phyloP scores from a whole-genome alignment of 2,329 filamentous ascomycete genomes.

The Claviceps spartinae region DNA sequence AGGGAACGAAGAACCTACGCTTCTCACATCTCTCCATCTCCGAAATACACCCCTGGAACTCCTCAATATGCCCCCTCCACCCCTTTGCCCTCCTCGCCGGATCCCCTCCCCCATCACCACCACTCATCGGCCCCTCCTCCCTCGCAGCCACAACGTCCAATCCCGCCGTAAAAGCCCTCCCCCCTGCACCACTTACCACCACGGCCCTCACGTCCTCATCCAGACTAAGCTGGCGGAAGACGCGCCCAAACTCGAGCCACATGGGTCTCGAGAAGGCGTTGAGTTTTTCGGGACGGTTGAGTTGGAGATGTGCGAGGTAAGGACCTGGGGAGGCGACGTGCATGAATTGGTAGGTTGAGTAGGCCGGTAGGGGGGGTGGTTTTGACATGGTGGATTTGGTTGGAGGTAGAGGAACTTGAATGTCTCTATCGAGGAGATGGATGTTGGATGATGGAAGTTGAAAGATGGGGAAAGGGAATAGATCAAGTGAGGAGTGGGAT shows the following conservation, averaged over 20 bases:
- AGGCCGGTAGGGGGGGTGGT: slow-evolving; percentile 13
- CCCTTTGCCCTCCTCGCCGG: slow-evolving; percentile 47
- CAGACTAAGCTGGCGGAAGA: slow-evolving; percentile 60
- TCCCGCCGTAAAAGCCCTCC: slow-evolving; percentile 73
- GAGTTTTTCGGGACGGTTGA: slow-evolving; percentile 74
- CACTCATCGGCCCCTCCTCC: slow-evolving; percentile 22
- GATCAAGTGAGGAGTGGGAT: too few relatives aligned
- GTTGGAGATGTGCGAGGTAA: slow-evolving; percentile 80
- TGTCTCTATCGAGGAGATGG: too few relatives aligned
- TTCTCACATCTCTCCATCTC: slow-evolving; percentile 81
- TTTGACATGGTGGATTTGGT: too few relatives aligned
- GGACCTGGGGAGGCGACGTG: slow-evolving; percentile 56
- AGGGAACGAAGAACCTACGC: slow-evolving; percentile 29
- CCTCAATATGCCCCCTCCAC: slow-evolving; percentile 54
- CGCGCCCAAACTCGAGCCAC: slow-evolving; percentile 65
- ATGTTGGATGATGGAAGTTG: neutral
- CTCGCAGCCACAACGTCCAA: slow-evolving; percentile 44
- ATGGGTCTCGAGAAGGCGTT: slow-evolving; percentile 78
- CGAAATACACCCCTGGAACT: slow-evolving; percentile 69
- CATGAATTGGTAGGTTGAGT: slow-evolving; percentile 51
- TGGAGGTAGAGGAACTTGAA: too few relatives aligned
- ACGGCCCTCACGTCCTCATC: slow-evolving; percentile 64
- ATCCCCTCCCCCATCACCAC: slow-evolving; percentile 29
- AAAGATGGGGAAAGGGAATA: neutral
- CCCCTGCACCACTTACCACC: slow-evolving; percentile 67